Evolutionary conservation across 2,329 filamentous ascomycete species (phyloP).

Genomic region (Monilinia aucupariae): DNA sequence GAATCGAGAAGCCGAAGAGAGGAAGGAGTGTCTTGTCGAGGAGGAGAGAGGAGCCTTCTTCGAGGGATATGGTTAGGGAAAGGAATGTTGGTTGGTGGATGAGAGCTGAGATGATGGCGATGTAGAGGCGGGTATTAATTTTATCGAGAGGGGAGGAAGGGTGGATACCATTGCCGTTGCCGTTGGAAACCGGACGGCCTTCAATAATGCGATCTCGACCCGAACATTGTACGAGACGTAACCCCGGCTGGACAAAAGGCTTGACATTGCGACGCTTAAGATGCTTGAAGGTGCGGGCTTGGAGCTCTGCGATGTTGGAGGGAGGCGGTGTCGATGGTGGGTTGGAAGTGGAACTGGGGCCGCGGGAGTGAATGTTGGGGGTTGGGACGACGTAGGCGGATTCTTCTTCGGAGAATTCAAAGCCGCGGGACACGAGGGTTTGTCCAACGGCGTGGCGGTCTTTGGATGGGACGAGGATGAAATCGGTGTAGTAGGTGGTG

Average conservation of each 20-base stretch:
- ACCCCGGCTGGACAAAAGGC: slow-evolving; percentile 61
- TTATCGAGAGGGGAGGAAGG: slow-evolving; percentile 48
- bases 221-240: slow-evolving; percentile 78
- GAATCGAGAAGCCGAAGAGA: slow-evolving; percentile 65
- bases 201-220: slow-evolving; percentile 43
- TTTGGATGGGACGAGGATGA: slow-evolving; percentile 80
- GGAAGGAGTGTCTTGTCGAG: slow-evolving; percentile 62
- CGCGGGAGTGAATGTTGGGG: slow-evolving; percentile 32
- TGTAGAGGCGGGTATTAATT: slow-evolving; percentile 59
- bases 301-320: slow-evolving; percentile 70
- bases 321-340: slow-evolving; percentile 68
- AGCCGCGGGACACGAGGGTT: slow-evolving; percentile 72
- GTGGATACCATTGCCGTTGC: slow-evolving; percentile 28
- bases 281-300: slow-evolving; percentile 75
- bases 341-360: slow-evolving; percentile 41
- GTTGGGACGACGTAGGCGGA: slow-evolving; percentile 58
- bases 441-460: slow-evolving; percentile 68
- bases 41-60: slow-evolving; percentile 68
- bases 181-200: slow-evolving; percentile 36
- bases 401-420: slow-evolving; percentile 72
- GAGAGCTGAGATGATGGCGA: slow-evolving; percentile 56
- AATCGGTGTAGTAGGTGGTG: slow-evolving; percentile 96
- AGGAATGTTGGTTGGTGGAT: slow-evolving; percentile 62
- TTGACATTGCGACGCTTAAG: slow-evolving; percentile 71
- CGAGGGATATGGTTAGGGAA: slow-evolving; percentile 66